Base-by-base conservation (phyloP, 2,329 filamentous ascomycete species). In the Ceratocystiopsis minuta region DNA sequence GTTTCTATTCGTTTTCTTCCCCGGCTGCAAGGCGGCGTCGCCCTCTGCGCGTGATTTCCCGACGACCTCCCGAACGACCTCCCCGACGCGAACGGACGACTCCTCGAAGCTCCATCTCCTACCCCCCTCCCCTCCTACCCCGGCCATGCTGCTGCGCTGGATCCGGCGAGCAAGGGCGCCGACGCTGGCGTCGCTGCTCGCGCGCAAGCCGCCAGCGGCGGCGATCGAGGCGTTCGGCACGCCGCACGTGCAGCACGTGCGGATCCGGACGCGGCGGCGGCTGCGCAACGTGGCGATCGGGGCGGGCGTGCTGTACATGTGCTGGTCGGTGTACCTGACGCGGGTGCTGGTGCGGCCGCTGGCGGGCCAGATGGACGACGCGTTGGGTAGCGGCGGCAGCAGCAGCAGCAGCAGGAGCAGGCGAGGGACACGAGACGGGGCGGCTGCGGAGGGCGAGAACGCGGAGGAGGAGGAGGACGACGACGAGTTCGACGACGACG, bases 341-440 rank as follows among this genome's bases (percentile, higher is more conserved):
- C 38, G 43, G 11, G 51, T 65, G n/a, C 61, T 73, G 15, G 53
- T 71, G 17, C 61, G 61, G 41, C 64, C 66, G 34, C 34, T 52
- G 7, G 46, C 48, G 16, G 45, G 49, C n/a, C 40, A 45, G 14
- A 33, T 48, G n/a, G 46, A 48, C 6, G 46, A 46, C n/a, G 46
- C 47, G 12, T 43, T 43, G 7, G 43, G 59, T 40, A 39, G 49
- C 65, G 39, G 16, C 34, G 11, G 34, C 34, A 7, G 16, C 60
- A 68, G 50, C 62, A 58, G 45, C 54, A 62, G 6, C 55, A 4
- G 59, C 61, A 28, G 24, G 9, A 28, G 24, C 24, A 28, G 24
- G 24, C 24, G 24, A 6, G 24, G 7, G 24, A 10, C 24, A 10
- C 6, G 6, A 28, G 4, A 6, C 4, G 24, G 24, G 24, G 24